Evolutionary conservation across 1,139 yeast genomes (phyloP).

Genomic region (Nakaseomyces delphensis): DNA sequence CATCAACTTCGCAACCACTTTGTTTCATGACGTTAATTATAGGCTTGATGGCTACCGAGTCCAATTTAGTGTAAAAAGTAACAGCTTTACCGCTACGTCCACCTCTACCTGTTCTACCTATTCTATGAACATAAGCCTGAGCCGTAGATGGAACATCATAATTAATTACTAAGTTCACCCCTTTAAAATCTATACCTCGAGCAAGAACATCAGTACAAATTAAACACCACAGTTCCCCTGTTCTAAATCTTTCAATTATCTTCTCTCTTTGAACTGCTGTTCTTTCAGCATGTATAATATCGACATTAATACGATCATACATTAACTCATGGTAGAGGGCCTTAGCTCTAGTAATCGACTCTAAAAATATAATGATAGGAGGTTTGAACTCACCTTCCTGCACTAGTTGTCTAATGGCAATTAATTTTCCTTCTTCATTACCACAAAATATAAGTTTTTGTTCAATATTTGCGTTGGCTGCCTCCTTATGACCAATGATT

Average conservation of each 20-base stretch:
- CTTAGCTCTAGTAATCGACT: constrained; percentile 87
- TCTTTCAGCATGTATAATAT: constrained; percentile 92
- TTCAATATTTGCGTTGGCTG: constrained; percentile 76
- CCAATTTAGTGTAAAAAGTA: constrained; percentile 90
- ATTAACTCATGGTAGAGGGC: constrained; percentile 87
- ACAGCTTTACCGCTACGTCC: constrained; percentile 81
- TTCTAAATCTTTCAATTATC: constrained; percentile 72
- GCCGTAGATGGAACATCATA: constrained; percentile 94
- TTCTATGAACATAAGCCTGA: constrained; percentile 93
- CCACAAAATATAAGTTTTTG: constrained; percentile 85
- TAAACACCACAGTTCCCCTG: constrained; percentile 91
- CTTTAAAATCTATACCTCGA: constrained; percentile 96
- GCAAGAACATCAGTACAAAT: constrained; percentile 94
- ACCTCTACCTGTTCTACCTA: constrained; percentile 98
- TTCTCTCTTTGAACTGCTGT: constrained; percentile 83
- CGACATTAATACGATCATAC: constrained; percentile 86
- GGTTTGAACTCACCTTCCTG: constrained; percentile 83
- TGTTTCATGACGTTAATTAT: constrained; percentile 92
- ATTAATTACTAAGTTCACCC: constrained; percentile 87
- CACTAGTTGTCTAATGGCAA: constrained; percentile 84
- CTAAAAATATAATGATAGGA: constrained; percentile 86
- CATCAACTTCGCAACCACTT: constrained; percentile 66
- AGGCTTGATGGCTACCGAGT: constrained; percentile 63
- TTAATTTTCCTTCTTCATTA: constrained; percentile 84
- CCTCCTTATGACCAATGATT: constrained; percentile 89